These are phyloP conservation scores for Neonectria neomacrospora DNA, from an alignment of 2,329 filamentous ascomycete genomes.

Conservation along the genomic window DNA sequence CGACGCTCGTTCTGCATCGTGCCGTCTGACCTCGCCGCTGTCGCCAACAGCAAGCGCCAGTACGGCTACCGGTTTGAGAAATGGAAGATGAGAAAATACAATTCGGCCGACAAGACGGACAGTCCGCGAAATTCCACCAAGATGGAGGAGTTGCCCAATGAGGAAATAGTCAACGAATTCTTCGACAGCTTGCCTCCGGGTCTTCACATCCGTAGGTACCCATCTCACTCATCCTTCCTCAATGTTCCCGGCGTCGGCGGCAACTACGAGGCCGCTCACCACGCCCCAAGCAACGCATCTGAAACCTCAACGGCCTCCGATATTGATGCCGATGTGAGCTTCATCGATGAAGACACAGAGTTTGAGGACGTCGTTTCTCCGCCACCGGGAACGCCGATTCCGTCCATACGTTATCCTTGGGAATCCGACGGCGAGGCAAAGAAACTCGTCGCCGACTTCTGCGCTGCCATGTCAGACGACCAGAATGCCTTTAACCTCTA, in stretches of 20 bases:
- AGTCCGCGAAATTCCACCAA: slow-evolving; percentile 7
- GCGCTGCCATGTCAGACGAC: slow-evolving; percentile 41
- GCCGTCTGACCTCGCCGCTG: not conserved
- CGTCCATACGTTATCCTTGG: slow-evolving; percentile 29
- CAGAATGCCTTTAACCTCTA: slow-evolving; percentile 39
- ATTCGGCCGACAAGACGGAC: slow-evolving; percentile 31
- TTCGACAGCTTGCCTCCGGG: not conserved
- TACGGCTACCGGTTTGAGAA: slow-evolving; percentile 46
- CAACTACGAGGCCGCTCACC: not conserved
- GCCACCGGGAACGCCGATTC: not conserved
- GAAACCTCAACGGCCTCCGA: slow-evolving; percentile 6
- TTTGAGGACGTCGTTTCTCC: not conserved
- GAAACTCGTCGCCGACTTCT: slow-evolving; percentile 44
- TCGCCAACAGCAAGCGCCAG: slow-evolving; percentile 43
- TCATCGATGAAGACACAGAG: slow-evolving; percentile 15
- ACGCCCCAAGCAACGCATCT: slow-evolving; percentile 6
- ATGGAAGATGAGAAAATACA: slow-evolving; percentile 45
- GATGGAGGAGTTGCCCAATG: slow-evolving; percentile 12
- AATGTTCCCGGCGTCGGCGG: not conserved
- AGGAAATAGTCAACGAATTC: slow-evolving; percentile 4
- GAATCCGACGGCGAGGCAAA: slow-evolving; percentile 20
- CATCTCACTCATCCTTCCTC: not conserved
- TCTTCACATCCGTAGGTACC: not conserved
- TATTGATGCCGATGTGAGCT: not conserved
- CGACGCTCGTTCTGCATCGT: not conserved